A percentile compares a stretch with the other conserved stretches of the same genome.
Evolutionary conservation across 2,329 filamentous ascomycete genomes (phyloP).

Genomic region (Cercospora sp.): DNA sequence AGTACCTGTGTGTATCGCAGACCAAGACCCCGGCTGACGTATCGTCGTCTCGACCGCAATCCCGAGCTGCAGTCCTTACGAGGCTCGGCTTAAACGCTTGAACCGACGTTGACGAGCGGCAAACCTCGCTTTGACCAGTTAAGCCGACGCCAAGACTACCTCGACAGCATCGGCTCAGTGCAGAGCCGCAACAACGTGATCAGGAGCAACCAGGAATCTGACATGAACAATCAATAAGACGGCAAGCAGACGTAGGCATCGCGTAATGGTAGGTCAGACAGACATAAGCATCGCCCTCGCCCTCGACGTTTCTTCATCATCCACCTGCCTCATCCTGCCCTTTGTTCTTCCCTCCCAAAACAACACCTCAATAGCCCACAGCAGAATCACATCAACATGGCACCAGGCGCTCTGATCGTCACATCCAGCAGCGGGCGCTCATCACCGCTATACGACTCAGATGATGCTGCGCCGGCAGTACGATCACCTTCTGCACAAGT

Average conservation of each 20-base stretch:
- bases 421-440: slow-evolving; percentile 35
- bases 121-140: not conserved
- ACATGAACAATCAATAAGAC: slow-evolving; percentile 10
- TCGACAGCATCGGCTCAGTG: not conserved
- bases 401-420: slow-evolving; percentile 42
- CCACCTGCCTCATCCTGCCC: not conserved
- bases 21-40: slow-evolving; percentile 9
- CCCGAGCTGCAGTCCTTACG: not conserved
- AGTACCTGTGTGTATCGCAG: not conserved
- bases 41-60: not conserved
- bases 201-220: slow-evolving; percentile 9
- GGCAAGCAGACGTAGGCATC: slow-evolving; percentile 1
- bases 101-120: slow-evolving; percentile 4
- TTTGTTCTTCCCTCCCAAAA: slow-evolving; percentile 1
- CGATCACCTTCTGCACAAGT: slow-evolving; percentile 18
- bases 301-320: not conserved
- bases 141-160: not conserved
- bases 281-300: slow-evolving; percentile 15
- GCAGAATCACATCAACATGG: slow-evolving; percentile 29
- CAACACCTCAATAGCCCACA: not conserved
- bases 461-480: slow-evolving; percentile 17
- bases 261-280: slow-evolving; percentile 7
- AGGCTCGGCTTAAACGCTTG: slow-evolving; percentile 9
- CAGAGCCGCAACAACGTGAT: slow-evolving; percentile 11
- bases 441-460: slow-evolving; percentile 26